These are phyloP conservation scores for Xanthoconium stramineum DNA, from an alignment of 768 basidiomycete species.

Conservation along the genomic window DNA sequence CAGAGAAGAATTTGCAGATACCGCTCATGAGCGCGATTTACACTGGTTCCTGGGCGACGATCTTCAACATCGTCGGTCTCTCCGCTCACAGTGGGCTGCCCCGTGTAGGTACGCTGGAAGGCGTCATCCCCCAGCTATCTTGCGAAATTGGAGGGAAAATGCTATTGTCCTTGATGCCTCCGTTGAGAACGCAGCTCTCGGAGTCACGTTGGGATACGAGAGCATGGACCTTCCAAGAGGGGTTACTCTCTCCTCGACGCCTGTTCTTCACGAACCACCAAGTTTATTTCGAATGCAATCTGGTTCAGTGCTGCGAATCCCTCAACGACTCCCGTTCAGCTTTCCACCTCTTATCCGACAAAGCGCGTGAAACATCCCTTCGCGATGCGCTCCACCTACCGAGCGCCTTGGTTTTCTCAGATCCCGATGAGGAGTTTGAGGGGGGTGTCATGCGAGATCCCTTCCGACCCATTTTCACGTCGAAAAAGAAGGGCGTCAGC, in stretches of 20 bases:
- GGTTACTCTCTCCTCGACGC: slow-evolving; percentile 13
- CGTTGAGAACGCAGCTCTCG: background rate
- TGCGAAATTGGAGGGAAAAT: background rate
- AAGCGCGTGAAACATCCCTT: background rate
- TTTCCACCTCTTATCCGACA: slow-evolving; percentile 11
- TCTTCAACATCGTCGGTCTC: slow-evolving; percentile 6
- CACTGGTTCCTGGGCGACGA: slow-evolving; percentile 12
- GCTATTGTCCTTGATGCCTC: slow-evolving; percentile 13
- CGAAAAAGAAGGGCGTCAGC: too few relatives aligned
- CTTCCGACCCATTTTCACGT: background rate
- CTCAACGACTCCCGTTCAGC: slow-evolving; percentile 9
- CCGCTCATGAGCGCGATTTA: slow-evolving; percentile 17
- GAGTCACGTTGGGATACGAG: slow-evolving; percentile 12
- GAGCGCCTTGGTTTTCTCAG: background rate
- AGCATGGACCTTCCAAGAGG: slow-evolving; percentile 21
- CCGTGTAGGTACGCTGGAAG: slow-evolving; percentile 5
- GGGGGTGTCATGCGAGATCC: background rate
- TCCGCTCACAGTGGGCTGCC: slow-evolving; percentile 13
- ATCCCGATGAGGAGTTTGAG: background rate
- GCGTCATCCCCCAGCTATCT: slow-evolving; percentile 9
- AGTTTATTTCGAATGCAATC: slow-evolving; percentile 7
- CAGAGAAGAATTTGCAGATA: slow-evolving; percentile 11
- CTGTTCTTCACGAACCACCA: slow-evolving; percentile 21
- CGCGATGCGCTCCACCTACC: background rate
- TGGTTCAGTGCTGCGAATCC: slow-evolving; percentile 12